Evolutionary conservation across 352 stramenopile genomes (phyloP).

Genomic region (Paralagenidium karlingii): DNA sequence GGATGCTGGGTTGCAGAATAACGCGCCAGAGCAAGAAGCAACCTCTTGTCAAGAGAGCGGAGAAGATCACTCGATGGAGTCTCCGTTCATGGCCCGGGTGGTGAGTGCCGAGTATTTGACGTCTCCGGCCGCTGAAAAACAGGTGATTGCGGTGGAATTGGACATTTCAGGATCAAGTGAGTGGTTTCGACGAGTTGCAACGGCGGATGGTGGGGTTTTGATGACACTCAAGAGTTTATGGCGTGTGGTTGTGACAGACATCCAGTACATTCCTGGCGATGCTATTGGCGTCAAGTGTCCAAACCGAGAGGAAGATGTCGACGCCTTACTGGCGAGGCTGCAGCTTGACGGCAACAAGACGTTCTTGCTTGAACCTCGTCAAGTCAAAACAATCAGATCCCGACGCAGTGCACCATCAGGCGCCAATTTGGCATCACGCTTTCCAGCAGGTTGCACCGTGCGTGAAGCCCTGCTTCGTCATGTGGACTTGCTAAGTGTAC

Average conservation of each 20-base stretch:
- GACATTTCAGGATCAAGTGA: slow-evolving; percentile 26
- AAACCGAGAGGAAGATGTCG: slow-evolving; percentile 52
- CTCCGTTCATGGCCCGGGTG: slow-evolving; percentile 33
- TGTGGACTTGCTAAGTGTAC: slow-evolving; percentile 69
- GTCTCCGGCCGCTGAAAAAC: slow-evolving; percentile 21
- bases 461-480: slow-evolving; percentile 58
- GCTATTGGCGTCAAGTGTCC: slow-evolving; percentile 79
- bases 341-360: slow-evolving; percentile 18
- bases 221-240: neutral
- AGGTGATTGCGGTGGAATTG: slow-evolving; percentile 43
- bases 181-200: neutral
- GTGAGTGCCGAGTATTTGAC: slow-evolving; percentile 37
- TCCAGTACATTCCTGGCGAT: slow-evolving; percentile 71
- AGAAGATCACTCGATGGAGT: slow-evolving; percentile 30
- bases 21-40: neutral
- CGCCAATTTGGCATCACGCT: slow-evolving; percentile 21
- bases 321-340: slow-evolving; percentile 43
- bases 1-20: slow-evolving; percentile 7
- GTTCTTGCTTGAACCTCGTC: slow-evolving; percentile 20
- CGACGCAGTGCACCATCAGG: no score
- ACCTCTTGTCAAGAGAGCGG: slow-evolving; percentile 2
- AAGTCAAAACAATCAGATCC: no score
- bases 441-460: slow-evolving; percentile 44
- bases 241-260: no score
- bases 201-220: no score